Evolutionary conservation across 106 monocot genomes (phyloP).

Genomic region (Amphibolis antarctica): DNA sequence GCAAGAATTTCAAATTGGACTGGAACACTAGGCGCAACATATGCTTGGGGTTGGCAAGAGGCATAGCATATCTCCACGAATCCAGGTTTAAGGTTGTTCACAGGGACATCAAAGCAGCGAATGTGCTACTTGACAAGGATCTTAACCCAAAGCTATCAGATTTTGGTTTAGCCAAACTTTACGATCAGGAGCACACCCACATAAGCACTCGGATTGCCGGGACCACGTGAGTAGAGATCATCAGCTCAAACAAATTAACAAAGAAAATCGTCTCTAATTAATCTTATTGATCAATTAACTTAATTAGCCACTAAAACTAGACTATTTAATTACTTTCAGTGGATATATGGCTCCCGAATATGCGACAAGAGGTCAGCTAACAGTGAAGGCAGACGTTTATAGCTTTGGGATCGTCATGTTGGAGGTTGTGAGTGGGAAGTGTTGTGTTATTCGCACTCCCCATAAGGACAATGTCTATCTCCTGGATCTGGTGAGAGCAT

Average conservation of each 20-base stretch:
- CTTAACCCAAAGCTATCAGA: slow-evolving; percentile 9
- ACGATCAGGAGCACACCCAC: slow-evolving; percentile 3
- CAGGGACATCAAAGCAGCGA: slow-evolving; percentile 6
- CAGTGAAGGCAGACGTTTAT: slow-evolving; percentile 25
- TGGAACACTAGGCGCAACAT: slow-evolving; percentile 5
- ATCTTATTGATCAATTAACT: too few species aligned
- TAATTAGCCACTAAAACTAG: too few species aligned
- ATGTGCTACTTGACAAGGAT: slow-evolving; percentile 9
- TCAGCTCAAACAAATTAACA: background rate
- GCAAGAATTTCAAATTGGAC: background rate
- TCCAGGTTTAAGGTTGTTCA: slow-evolving; percentile 1
- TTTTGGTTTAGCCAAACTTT: slow-evolving; percentile 10
- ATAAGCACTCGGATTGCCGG: slow-evolving; percentile 9
- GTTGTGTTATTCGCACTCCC: slow-evolving; percentile 6
- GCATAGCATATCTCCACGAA: slow-evolving; percentile 7
- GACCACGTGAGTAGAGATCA: slow-evolving; percentile 3
- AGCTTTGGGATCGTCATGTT: slow-evolving; percentile 15
- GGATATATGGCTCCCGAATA: slow-evolving; percentile 34
- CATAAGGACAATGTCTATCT: background rate
- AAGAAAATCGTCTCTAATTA: background rate
- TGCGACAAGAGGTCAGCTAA: slow-evolving; percentile 24
- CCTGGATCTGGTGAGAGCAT: slow-evolving; percentile 11
- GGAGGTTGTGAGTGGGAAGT: slow-evolving; percentile 21
- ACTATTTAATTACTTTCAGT: slow-evolving; percentile 3
- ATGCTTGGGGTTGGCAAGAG: slow-evolving; percentile 8